These are phyloP conservation scores for Coriaria nepalensis DNA, from an alignment of 306 rosid species.

Conservation along the genomic window DNA sequence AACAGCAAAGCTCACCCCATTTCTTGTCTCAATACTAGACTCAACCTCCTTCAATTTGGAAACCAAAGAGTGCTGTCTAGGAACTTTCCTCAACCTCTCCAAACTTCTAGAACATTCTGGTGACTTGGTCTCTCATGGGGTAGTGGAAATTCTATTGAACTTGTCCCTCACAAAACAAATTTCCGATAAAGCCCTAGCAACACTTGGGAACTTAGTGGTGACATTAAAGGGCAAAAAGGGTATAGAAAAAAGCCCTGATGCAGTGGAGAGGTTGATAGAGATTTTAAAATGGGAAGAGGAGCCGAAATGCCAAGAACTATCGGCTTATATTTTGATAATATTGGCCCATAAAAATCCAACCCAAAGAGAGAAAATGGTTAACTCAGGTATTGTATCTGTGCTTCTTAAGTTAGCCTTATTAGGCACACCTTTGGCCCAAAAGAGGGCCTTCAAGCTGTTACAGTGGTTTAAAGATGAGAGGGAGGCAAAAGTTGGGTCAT, in stretches of 20 bases:
- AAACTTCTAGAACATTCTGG: too few species aligned
- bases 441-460: constrained; percentile 62
- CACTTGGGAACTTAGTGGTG: constrained; percentile 70
- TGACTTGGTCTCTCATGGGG: constrained; percentile 40
- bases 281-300: constrained; percentile 84
- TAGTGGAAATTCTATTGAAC: constrained; percentile 43
- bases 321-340: constrained; percentile 75
- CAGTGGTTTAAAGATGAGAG: constrained; percentile 88
- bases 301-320: constrained; percentile 64
- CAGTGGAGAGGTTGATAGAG: constrained; percentile 50
- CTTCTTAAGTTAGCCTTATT: constrained; percentile 69
- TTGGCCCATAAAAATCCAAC: constrained; percentile 75
- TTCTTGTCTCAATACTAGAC: too few species aligned
- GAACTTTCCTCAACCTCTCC: too few species aligned
- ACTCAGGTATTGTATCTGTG: constrained; percentile 52
- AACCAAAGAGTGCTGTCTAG: too few species aligned
- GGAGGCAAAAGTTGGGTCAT: constrained; percentile 60
- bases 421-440: constrained; percentile 78
- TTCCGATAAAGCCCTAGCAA: constrained; percentile 69
- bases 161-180: constrained; percentile 24
- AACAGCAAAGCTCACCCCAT: too few species aligned
- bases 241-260: constrained; percentile 43
- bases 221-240: constrained; percentile 69
- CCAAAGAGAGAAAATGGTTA: constrained; percentile 65
- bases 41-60: too few species aligned